Evolutionary conservation across 225 moss, liverwort and hornwort species (phyloP).

Genomic region (Physcomitrium patens): DNA sequence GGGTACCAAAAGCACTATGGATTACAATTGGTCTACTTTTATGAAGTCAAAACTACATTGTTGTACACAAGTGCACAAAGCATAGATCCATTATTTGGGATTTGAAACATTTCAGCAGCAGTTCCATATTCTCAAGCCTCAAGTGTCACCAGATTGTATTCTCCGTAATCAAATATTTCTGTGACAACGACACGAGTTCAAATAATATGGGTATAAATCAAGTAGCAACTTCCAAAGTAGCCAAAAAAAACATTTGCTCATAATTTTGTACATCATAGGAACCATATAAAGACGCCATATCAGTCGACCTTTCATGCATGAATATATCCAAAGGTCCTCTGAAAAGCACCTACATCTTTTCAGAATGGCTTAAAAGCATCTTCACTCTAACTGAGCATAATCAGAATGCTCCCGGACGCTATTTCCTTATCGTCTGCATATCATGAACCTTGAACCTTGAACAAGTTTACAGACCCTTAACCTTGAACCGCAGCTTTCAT

Average conservation of each 20-base stretch:
- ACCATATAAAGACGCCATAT: conserved; percentile 38
- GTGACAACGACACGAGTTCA: no score
- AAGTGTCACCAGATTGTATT: no score
- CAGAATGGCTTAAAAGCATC: conserved; percentile 83
- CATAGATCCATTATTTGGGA: no score
- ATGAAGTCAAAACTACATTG: no score
- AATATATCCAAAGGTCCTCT: conserved; percentile 33
- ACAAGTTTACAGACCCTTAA: neutral
- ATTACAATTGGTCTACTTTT: no score
- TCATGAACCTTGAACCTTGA: conserved; percentile 5
- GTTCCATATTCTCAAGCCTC: no score
- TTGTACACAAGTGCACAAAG: no score
- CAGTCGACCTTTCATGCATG: conserved; percentile 34
- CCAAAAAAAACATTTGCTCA: conserved; percentile 94
- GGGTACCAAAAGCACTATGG: no score
- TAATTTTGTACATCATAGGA: conserved; percentile 67
- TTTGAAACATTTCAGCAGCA: no score
- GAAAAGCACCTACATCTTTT: conserved; percentile 77
- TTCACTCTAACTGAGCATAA: conserved; percentile 60
- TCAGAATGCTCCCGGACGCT: conserved; percentile 25
- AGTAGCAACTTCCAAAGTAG: no score
- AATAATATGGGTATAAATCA: no score
- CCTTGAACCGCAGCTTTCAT: conserved; percentile 1
- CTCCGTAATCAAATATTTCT: no score
- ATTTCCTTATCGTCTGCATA: neutral